These are phyloP conservation scores for Purpureocillium takamizusanense DNA, from an alignment of 2,329 filamentous ascomycete genomes.

Conservation along the genomic window DNA sequence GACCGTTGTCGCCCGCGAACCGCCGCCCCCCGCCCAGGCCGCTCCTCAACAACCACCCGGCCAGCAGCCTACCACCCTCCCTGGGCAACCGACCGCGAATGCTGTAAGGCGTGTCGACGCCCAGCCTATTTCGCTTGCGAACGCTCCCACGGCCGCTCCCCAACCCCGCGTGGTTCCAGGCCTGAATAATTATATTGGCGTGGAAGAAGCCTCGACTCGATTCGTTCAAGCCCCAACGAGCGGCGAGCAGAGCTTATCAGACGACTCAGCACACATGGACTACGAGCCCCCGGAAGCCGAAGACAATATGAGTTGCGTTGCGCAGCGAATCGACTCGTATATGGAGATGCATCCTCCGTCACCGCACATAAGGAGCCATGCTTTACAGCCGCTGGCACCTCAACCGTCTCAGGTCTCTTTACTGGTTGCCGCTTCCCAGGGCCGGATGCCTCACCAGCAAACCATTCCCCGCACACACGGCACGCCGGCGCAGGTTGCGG, in stretches of 20 bases:
- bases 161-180: conserved; percentile 17
- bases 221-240: conserved; percentile 24
- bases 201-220: conserved; percentile 5
- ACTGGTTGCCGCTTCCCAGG: conserved; percentile 37
- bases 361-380: conserved; percentile 62
- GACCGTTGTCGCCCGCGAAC: conserved; percentile 8
- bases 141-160: conserved; percentile 2
- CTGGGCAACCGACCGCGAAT: too few species aligned
- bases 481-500: conserved; percentile 44
- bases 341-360: conserved; percentile 34
- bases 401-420: conserved; percentile 63
- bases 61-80: too few species aligned
- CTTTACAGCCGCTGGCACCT: conserved; percentile 64
- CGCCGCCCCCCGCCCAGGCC: not conserved
- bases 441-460: conserved; percentile 6
- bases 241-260: conserved; percentile 31
- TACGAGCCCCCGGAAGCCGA: conserved; percentile 8
- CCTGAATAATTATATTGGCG: conserved; percentile 17
- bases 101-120: too few species aligned
- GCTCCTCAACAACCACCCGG: not conserved
- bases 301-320: conserved; percentile 7
- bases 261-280: conserved; percentile 27
- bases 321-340: conserved; percentile 13
- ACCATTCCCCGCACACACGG: conserved; percentile 7
- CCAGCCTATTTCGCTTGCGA: too few species aligned